Evolutionary conservation across 148 eudicot genomes (phyloP).

Genomic region (Amaranthus cruentus): DNA sequence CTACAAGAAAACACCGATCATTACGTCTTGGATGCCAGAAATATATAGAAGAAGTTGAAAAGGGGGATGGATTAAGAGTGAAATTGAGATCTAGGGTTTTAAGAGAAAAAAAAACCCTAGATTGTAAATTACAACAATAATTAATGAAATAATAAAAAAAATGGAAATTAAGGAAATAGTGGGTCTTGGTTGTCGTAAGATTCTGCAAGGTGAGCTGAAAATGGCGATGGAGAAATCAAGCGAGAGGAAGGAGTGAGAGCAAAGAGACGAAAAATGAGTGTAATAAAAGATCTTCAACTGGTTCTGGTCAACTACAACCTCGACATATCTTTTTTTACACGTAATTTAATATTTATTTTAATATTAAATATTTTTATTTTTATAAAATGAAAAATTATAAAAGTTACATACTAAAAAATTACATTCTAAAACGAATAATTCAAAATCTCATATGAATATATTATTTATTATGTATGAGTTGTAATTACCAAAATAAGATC

Average conservation of each 20-base stretch:
- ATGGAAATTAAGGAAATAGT: not conserved
- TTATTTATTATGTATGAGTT: no score
- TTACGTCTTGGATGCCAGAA: not conserved
- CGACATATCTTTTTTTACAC: no score
- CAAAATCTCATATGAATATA: no score
- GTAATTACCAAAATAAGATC: no score
- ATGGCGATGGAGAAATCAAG: not conserved
- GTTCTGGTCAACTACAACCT: not conserved
- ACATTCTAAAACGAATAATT: no score
- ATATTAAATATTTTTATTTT: no score
- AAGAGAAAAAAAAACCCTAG: constrained; percentile 1
- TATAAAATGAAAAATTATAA: no score
- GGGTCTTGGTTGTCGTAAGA: not conserved
- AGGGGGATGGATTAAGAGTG: not conserved
- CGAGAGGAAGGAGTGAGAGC: not conserved
- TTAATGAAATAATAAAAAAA: not conserved
- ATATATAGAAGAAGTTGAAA: not conserved
- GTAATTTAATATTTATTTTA: no score
- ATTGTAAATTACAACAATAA: not conserved
- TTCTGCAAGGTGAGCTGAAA: not conserved
- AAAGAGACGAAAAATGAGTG: no score
- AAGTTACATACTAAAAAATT: no score
- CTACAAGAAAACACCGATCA: not conserved
- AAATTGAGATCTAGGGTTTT: constrained; percentile 21
- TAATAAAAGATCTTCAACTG: not conserved